These are phyloP conservation scores for Saccharomycopsis hybrid DNA, from an alignment of 1,139 yeast genomes.

Conservation along the genomic window DNA sequence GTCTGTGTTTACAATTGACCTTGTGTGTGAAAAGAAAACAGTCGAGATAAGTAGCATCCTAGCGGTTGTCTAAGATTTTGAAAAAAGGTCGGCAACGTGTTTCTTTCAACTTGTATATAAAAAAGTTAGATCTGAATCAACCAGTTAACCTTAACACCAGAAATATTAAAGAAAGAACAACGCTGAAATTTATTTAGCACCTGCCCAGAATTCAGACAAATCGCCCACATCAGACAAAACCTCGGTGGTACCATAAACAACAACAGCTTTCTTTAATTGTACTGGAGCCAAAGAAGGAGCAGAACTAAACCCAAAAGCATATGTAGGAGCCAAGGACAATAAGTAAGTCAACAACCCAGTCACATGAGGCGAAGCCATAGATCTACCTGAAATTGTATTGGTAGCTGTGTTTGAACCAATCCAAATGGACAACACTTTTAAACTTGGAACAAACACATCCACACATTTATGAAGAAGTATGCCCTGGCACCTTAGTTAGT, in stretches of 20 bases:
- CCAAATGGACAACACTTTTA: conserved; percentile 47
- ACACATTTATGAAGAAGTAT: conserved; percentile 63
- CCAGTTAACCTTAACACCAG: no score
- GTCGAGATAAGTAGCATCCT: no score
- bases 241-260: conserved; percentile 70
- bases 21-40: no score
- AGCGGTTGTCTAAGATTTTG: no score
- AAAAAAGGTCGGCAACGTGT: no score
- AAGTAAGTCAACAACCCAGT: conserved; percentile 16
- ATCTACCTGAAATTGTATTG: conserved; percentile 59
- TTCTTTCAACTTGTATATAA: no score
- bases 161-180: no score
- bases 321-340: conserved; percentile 49
- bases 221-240: conserved; percentile 62
- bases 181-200: neutral
- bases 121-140: no score
- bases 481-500: conserved; percentile 40
- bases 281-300: conserved; percentile 63
- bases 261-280: conserved; percentile 81
- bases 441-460: conserved; percentile 62
- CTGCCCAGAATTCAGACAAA: conserved; percentile 34
- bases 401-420: conserved; percentile 80
- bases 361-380: conserved; percentile 16
- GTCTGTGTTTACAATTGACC: no score
- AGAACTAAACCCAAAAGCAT: conserved; percentile 64